A percentile compares a stretch with the other conserved stretches of the same genome.
Evolutionary conservation across 768 basidiomycete genomes (phyloP).

Genomic region (Kwoniella dejecticola): DNA sequence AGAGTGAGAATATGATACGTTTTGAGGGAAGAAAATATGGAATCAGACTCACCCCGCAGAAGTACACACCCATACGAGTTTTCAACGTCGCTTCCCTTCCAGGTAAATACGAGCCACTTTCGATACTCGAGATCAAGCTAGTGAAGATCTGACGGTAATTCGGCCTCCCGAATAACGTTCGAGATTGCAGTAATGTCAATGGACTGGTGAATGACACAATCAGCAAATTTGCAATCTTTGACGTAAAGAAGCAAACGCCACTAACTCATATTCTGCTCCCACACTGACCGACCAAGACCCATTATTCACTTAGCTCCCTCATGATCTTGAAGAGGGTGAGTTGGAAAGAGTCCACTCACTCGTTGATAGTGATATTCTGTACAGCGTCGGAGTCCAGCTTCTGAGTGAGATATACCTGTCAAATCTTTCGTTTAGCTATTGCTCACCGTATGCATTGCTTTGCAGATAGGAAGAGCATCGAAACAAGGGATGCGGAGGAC

Average conservation of each 20-base stretch:
- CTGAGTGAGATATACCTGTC: conserved; percentile 48
- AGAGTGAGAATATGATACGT: background rate
- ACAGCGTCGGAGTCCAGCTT: conserved; percentile 40
- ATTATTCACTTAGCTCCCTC: background rate
- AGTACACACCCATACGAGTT: conserved; percentile 84
- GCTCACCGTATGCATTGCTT: too few species aligned
- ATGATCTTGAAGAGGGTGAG: background rate
- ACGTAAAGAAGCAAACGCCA: background rate
- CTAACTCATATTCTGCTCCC: conserved; percentile 49
- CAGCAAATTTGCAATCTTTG: too few species aligned
- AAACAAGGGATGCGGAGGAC: conserved; percentile 6
- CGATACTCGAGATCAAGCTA: conserved; percentile 74
- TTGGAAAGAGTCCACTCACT: conserved; percentile 24
- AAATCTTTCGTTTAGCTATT: background rate
- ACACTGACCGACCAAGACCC: conserved; percentile 18
- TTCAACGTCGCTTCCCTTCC: conserved; percentile 75
- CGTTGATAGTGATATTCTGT: conserved; percentile 49
- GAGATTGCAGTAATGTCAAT: conserved; percentile 79
- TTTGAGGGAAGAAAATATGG: background rate
- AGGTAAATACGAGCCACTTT: conserved; percentile 76
- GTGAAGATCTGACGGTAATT: conserved; percentile 82
- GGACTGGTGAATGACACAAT: conserved; percentile 57
- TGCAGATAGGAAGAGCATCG: too few species aligned
- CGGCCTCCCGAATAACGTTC: conserved; percentile 89
- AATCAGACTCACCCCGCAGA: conserved; percentile 65